These are phyloP conservation scores for Abortiporus biennis DNA, from an alignment of 1,284 basidiomycete species.

Conservation along the genomic window DNA sequence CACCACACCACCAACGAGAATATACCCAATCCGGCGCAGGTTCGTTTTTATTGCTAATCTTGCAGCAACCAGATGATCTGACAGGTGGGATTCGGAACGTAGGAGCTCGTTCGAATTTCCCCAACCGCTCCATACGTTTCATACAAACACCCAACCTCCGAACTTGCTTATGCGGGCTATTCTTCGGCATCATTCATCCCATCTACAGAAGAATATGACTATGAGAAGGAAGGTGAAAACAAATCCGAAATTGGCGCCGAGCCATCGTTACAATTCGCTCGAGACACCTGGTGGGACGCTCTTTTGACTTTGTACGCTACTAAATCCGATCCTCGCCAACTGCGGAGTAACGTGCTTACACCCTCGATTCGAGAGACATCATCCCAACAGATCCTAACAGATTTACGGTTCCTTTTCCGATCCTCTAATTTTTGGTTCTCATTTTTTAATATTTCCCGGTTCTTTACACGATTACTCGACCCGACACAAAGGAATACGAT, in stretches of 20 bases:
- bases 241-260: conserved; percentile 32
- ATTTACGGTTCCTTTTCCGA: conserved; percentile 61
- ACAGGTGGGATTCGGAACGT: not conserved
- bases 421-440: conserved; percentile 66
- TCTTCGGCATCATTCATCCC: not conserved
- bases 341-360: conserved; percentile 28
- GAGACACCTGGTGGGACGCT: conserved; percentile 75
- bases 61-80: too few species aligned
- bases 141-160: not conserved
- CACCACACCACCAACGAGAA: not conserved
- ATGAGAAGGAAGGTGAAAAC: conserved; percentile 30
- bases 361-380: conserved; percentile 38
- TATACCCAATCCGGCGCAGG: conserved; percentile 1
- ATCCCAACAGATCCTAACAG: conserved; percentile 39
- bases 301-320: conserved; percentile 51
- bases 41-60: not conserved
- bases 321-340: conserved; percentile 21
- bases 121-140: conserved; percentile 15
- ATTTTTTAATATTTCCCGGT: conserved; percentile 64
- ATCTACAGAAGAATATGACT: conserved; percentile 12
- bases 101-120: conserved; percentile 15
- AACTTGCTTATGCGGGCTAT: conserved; percentile 14
- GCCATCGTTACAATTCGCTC: conserved; percentile 58
- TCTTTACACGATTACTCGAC: conserved; percentile 55
- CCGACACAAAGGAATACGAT: conserved; percentile 45